Evolutionary conservation across 140 eudicot species (phyloP), one percentile per base, ranked within the genome.

Genomic region (Artemisia princeps): DNA sequence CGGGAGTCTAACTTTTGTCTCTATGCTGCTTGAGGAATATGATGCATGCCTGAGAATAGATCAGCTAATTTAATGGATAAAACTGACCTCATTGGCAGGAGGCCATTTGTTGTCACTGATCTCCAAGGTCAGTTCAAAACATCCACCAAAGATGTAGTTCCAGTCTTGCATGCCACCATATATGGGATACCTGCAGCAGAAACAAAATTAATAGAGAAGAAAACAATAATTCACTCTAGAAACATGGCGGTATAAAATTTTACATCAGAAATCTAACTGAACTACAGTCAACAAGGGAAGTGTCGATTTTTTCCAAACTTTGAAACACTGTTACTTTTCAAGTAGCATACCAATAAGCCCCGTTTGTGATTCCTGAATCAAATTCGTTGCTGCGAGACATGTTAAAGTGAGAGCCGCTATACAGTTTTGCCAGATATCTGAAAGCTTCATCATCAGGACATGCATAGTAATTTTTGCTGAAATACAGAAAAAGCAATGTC

Each of bases 131-230:
- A 92, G 73, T 72, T 92, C 98, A 72, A 92, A 84, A 77, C 98
- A 92, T 40, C 84, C 90, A 60, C 73, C 80, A 55, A 80, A 77
- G 10, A 92, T 81, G 73, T 92, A 88, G 70, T 92, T 92, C 96
- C 96, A 92, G 63, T 88, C 98, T 80, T 92, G 98, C 98, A 92
- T 92, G 54, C 98, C 98, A 55, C 98, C 98, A 70, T 92, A 92
- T 51, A 92, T 85, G 37, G 98, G 98, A 78, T 92, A 92, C 98
- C 98, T 91, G 65, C 57, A 84, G 55, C 70, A 74, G 19, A 70
- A 69, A 13, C 22, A 16, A 65, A 44, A 45, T 15, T 10, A 65
- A 2, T 37, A 3, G 54, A 54, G 20, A 57, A 65, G 5, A 28
- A 16, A 50, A 60, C 56, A 68, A 56, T 10, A 45, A 59, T 19